Evolutionary conservation across 441 rosid species (phyloP), one percentile per base, ranked within the genome.

Genomic region (Viola pubescens): DNA sequence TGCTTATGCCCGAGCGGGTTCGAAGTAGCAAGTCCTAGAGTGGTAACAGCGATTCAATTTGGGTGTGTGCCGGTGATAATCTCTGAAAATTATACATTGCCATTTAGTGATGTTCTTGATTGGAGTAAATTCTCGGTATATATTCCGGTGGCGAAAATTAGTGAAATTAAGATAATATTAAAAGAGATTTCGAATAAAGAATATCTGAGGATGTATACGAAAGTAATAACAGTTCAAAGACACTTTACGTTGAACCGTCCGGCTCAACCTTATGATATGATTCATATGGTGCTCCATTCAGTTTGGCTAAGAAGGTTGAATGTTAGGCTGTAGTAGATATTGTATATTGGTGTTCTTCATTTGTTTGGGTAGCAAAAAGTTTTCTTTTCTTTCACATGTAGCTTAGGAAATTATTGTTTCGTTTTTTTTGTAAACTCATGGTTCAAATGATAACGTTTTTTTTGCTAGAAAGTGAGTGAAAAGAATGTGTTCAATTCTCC

Each of bases 241-340:
- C 96, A 91, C 77, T 91, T 91, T 68, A 71, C 60, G 10, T 39
- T 91, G 9, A 84, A 86, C 52, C 78, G 92, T 46, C 94, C 96
- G 7, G 73, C 94, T 3, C 68, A 73, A 61, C 86, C 91, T 12
- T 88, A 62, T 59, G 96, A 88, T 61, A 55, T 83, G 65, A 67
- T 86, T 75, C 81, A 82, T 62, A 91, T 91, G 97, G 73, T 79
- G 34, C 71, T 86, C 69, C 98, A 88, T 60, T 88, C 94, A 1
- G 65, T 86, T 4, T 91, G 95, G 96, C 69, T 91, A 12, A 79
- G 98, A 64, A 73, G 96, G 78, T 83, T 88, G 55, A 83, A 91
- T 54, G 52, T 82, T 13, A 58, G 39, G 37, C 52, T 68, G 11
- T 43, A 7, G 9, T 13, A 6, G 11, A 16, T 9, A 61, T 12